Percentiles rank a stretch among this genome's conserved stretches.
Evolutionary conservation across 331 rosid genomes (phyloP).

Genomic region (Saraca asoca): DNA sequence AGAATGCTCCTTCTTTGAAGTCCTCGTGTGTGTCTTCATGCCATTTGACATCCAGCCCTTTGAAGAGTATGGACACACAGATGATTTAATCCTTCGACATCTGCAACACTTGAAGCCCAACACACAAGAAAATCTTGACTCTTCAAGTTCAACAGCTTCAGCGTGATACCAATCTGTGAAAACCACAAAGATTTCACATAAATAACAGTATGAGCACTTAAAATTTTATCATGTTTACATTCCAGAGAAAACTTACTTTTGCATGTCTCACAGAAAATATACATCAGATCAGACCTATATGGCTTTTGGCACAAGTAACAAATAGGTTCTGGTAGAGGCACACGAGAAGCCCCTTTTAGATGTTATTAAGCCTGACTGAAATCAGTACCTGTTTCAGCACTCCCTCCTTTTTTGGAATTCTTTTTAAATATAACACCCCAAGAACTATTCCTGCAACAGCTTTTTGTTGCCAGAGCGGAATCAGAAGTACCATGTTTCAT

Average conservation of each 20-base stretch:
- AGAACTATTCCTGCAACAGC: constrained; percentile 50
- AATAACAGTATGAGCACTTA: neutral
- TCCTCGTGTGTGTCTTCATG: constrained; percentile 44
- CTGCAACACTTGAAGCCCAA: constrained; percentile 88
- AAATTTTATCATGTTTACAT: constrained; percentile 4
- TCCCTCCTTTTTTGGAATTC: too few relatives aligned
- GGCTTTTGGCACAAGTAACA: constrained; percentile 76
- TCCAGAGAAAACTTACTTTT: constrained; percentile 57
- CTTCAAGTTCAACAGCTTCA: constrained; percentile 85
- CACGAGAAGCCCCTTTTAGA: constrained; percentile 57
- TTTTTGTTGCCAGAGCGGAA: constrained; percentile 46
- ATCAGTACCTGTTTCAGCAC: constrained; percentile 47
- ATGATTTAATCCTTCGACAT: constrained; percentile 92
- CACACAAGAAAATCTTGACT: constrained; percentile 64
- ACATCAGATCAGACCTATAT: constrained; percentile 74
- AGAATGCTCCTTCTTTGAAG: constrained; percentile 53
- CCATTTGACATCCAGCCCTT: constrained; percentile 46
- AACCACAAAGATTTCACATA: constrained; percentile 1
- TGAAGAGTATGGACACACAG: constrained; percentile 67
- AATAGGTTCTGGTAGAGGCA: constrained; percentile 47
- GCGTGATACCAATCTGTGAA: constrained; percentile 98
- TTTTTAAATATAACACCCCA: constrained; percentile 94
- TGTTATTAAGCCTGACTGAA: constrained; percentile 66
- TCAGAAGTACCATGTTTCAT: constrained; percentile 50
- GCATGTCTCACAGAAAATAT: constrained; percentile 79